Base-by-base conservation (phyloP, 1,284 basidiomycete genomes). In the Cryptococcus sp. region DNA sequence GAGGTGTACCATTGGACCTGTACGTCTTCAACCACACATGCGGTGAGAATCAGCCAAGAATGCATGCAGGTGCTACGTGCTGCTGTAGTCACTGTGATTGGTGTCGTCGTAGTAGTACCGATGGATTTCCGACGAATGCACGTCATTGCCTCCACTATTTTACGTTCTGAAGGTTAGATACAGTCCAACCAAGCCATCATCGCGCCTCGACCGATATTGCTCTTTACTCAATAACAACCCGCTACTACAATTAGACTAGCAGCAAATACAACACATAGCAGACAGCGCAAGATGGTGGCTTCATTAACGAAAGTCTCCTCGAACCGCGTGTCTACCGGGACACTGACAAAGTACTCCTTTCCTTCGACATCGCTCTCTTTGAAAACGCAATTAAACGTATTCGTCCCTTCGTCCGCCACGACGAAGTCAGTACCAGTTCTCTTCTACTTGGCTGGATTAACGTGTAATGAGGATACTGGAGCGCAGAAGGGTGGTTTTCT, bases 401-500 rank as follows among this genome's bases (percentile, higher is more conserved):
- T 90, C 78, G 72, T 97, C 2, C 95, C 96, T 3, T 81, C 83
- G 20, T 83, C 83, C 13, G 29, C 29, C 8, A 34, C 29, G 5
- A 7, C 8, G 29, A 34, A 10, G 29, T 4, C 29, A 10, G 89
- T 88, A 0, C 93, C 94, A 0, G 80, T 95, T 3, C 81, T 99
- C 8, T 84, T 91, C 67, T 99, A 93, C 78, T 87, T 99, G 47
- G 87, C 94, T 3, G 95, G 95, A 3, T 78, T 99, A 56, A 93
- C 91, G 0, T 99, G 96, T 79, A 98, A 87, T 16, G 96, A 98
- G 76, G 95, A 98, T 75, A 98, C 91, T 59, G 95, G 90, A 0
- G 85, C 93, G 1, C 91, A 93, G 79, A 96, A 97, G 77, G 92
- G 89, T 25, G 85, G 84, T 10, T 91, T 96, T 78, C 80, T 95